phyloP scores from a whole-genome alignment of 2,329 filamentous ascomycete species.

The Colletotrichum phormii region DNA sequence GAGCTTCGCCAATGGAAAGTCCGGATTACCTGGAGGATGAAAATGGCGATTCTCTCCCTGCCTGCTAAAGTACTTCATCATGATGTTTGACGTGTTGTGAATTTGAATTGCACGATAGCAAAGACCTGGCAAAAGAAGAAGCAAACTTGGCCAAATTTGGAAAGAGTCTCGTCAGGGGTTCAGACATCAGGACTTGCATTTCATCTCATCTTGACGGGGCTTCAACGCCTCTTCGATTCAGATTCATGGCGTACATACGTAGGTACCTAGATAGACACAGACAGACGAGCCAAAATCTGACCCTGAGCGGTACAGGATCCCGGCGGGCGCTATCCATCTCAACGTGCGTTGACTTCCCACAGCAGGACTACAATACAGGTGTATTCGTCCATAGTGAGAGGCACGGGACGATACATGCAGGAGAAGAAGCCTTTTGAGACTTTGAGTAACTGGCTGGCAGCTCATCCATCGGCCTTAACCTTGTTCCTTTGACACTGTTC shows the following conservation, averaged over 20 bases:
- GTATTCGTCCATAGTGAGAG: neutral
- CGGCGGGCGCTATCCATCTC: slow-evolving; percentile 6
- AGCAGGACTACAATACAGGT: too few relatives aligned
- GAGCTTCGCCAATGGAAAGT: neutral
- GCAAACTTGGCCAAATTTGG: neutral
- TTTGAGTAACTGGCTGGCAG: neutral
- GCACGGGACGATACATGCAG: neutral
- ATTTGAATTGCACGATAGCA: neutral
- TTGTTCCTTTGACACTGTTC: neutral
- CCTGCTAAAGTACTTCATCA: neutral
- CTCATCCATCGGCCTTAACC: neutral
- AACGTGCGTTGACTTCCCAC: too few relatives aligned
- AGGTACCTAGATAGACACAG: neutral
- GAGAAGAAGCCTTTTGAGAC: neutral
- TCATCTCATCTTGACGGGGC: slow-evolving; percentile 24
- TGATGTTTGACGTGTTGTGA: neutral
- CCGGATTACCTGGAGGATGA: neutral
- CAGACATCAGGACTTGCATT: neutral
- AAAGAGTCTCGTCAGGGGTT: slow-evolving; percentile 15
- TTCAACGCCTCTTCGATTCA: slow-evolving; percentile 18
- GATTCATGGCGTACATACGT: neutral
- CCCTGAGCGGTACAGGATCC: slow-evolving; percentile 25
- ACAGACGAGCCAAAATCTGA: slow-evolving; percentile 24
- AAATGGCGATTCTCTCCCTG: neutral
- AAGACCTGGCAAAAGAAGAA: neutral